phyloP scores from a whole-genome alignment of 2,329 filamentous ascomycete genomes.

The Grosmannia serpens region DNA sequence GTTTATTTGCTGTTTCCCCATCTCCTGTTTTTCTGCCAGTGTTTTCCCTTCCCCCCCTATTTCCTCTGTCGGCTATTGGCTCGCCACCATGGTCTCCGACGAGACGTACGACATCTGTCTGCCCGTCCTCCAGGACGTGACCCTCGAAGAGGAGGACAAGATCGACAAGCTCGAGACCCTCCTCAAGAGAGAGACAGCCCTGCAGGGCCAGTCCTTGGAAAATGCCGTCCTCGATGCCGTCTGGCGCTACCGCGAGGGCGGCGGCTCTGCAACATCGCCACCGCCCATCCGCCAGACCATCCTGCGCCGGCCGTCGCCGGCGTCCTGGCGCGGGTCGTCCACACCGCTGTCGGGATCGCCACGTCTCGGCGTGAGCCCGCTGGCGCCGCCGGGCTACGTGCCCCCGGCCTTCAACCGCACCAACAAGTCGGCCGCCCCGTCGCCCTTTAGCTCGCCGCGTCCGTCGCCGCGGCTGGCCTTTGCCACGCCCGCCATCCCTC shows the following conservation, averaged over 20 bases:
- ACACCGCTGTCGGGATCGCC: constrained; percentile 79
- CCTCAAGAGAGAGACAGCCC: constrained; percentile 63
- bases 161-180: constrained; percentile 84
- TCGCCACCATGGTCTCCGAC: constrained; percentile 71
- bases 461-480: constrained; percentile 86
- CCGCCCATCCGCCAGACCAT: constrained; percentile 81
- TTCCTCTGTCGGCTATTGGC: not conserved
- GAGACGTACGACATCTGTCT: constrained; percentile 85
- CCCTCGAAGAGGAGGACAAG: constrained; percentile 88
- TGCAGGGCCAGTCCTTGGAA: constrained; percentile 69
- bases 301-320: constrained; percentile 81
- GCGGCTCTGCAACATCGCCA: constrained; percentile 57
- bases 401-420: constrained; percentile 66
- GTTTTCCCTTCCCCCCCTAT: not conserved
- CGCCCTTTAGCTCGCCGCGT: constrained; percentile 86
- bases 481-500: constrained; percentile 80
- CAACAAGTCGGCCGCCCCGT: constrained; percentile 60
- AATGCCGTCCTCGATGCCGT: constrained; percentile 84
- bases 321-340: constrained; percentile 77
- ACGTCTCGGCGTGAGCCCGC: constrained; percentile 68
- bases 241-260: constrained; percentile 68
- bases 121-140: constrained; percentile 71
- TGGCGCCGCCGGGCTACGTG: constrained; percentile 72
- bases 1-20: not conserved
- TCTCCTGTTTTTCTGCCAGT: not conserved